Conservation (phyloP, 1,284 basidiomycete species). For the Leccinum cinnamomeum region DNA sequence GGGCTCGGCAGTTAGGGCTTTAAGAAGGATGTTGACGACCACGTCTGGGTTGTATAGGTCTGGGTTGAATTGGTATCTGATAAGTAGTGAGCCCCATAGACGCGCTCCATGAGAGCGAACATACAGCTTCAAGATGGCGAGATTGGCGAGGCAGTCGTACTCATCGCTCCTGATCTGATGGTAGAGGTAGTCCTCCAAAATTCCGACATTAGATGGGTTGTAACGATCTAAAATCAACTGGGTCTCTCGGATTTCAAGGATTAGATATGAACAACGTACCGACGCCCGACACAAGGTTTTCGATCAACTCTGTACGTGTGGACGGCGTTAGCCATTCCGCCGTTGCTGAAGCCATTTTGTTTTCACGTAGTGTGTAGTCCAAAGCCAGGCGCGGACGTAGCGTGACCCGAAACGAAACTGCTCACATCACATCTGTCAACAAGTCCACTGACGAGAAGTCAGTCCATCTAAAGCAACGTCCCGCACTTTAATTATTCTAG, state of each 20-base stretch:
- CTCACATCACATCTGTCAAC: background rate
- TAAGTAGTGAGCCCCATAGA: constrained; percentile 11
- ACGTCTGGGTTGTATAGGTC: constrained; percentile 92
- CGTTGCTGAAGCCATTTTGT: constrained; percentile 40
- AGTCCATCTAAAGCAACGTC: background rate
- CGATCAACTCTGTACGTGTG: constrained; percentile 81
- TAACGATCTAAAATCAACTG: constrained; percentile 72
- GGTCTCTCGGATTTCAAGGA: constrained; percentile 11
- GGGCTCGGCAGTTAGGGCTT: constrained; percentile 80
- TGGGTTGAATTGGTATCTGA: constrained; percentile 95
- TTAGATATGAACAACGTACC: constrained; percentile 51
- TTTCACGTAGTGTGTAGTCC: constrained; percentile 6
- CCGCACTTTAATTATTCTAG: background rate
- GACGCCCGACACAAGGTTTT: constrained; percentile 89
- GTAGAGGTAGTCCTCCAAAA: constrained; percentile 94
- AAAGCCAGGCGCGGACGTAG: background rate
- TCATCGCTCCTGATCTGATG: constrained; percentile 88
- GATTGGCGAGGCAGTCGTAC: constrained; percentile 92
- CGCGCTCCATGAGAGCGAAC: constrained; percentile 3
- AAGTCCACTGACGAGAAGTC: background rate
- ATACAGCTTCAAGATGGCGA: constrained; percentile 85
- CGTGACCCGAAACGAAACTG: constrained; percentile 14
- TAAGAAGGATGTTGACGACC: constrained; percentile 92
- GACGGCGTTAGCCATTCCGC: constrained; percentile 68
- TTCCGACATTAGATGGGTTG: constrained; percentile 90